Conservation (phyloP, 495 filamentous ascomycete genomes). For the Parathielavia hyrcaniae region DNA sequence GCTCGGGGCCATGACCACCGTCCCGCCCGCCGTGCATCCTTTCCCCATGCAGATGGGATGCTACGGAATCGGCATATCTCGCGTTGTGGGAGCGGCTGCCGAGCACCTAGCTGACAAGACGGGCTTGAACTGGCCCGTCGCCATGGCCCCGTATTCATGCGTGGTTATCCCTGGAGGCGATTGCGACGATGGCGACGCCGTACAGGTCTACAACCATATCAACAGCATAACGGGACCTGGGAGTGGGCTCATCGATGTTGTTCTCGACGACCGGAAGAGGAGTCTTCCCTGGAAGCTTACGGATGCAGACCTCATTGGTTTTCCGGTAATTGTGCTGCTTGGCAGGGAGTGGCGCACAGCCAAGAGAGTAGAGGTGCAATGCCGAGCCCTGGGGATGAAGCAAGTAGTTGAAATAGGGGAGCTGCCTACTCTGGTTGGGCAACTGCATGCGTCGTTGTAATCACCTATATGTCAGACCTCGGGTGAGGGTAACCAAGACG, state of each 20-base stretch:
- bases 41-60: conserved; percentile 86
- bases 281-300: conserved; percentile 74
- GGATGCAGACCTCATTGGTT: conserved; percentile 85
- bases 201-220: conserved; percentile 52
- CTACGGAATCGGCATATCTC: conserved; percentile 89
- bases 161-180: conserved; percentile 56
- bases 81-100: conserved; percentile 81
- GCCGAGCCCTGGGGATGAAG: conserved; percentile 47
- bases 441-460: conserved; percentile 14
- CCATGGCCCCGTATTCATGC: conserved; percentile 79
- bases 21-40: conserved; percentile 24
- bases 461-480: neutral
- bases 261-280: conserved; percentile 68
- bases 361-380: conserved; percentile 67
- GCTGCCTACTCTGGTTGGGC: conserved; percentile 20
- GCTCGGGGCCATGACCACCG: conserved; percentile 54
- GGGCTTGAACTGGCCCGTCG: conserved; percentile 84
- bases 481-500: neutral
- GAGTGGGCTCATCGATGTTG: conserved; percentile 43
- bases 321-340: conserved; percentile 72
- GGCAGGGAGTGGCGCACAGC: conserved; percentile 66
- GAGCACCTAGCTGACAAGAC: conserved; percentile 61
- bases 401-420: conserved; percentile 25
- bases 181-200: conserved; percentile 45
- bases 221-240: neutral